Evolutionary conservation across 1,284 basidiomycete species (phyloP).

Genomic region (Pseudozyma sp.): DNA sequence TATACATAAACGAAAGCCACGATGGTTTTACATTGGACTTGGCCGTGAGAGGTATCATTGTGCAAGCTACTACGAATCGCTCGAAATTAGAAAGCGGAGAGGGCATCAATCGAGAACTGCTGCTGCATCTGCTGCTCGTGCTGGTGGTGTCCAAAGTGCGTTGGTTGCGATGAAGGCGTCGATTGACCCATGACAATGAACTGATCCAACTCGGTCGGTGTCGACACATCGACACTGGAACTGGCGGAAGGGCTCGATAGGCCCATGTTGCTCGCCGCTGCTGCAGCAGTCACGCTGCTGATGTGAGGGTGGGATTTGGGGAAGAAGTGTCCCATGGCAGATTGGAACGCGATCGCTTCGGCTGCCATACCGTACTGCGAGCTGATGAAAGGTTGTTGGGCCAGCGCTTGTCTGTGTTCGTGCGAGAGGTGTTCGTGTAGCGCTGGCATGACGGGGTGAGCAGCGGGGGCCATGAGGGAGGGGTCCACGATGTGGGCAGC

Average conservation of each 20-base stretch:
- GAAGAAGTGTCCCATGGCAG: constrained; percentile 50
- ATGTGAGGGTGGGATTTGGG: constrained; percentile 27
- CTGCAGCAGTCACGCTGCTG: not conserved
- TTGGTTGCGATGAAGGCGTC: not conserved
- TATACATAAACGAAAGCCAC: not conserved
- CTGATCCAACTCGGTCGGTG: constrained; percentile 30
- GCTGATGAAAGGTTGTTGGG: constrained; percentile 13
- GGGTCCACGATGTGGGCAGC: not conserved
- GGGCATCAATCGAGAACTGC: constrained; percentile 5
- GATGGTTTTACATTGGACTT: no score
- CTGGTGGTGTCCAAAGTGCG: constrained; percentile 4
- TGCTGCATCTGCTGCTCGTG: constrained; percentile 18
- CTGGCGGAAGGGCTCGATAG: no score
- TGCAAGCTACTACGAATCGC: not conserved
- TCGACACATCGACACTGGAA: constrained; percentile 16
- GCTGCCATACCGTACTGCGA: constrained; percentile 24
- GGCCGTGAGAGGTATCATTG: no score
- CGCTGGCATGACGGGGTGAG: not conserved
- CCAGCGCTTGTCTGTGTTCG: no score
- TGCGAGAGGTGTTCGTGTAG: not conserved
- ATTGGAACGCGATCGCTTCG: constrained; percentile 31
- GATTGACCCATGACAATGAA: constrained; percentile 25
- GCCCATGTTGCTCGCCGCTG: no score
- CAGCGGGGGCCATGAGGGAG: constrained; percentile 15
- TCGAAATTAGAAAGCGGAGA: constrained; percentile 14